Conservation (phyloP, 1,284 basidiomycete genomes). For the Apiotrichum gracile region DNA sequence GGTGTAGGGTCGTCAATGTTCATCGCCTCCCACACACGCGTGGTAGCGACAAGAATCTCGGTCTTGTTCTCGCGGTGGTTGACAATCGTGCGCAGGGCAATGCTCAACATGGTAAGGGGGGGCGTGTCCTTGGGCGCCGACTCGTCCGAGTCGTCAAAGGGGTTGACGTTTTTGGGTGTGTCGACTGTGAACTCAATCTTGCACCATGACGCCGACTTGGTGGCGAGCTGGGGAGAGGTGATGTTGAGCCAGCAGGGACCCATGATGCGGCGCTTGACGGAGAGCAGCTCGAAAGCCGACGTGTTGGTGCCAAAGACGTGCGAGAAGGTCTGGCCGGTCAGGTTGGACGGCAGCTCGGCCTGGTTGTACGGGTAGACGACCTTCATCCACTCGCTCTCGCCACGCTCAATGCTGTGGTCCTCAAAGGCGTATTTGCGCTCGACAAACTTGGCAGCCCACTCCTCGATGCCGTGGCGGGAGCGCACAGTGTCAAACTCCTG, state of each 20-base stretch:
- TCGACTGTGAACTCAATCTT: slow-evolving; percentile 83
- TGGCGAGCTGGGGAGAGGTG: slow-evolving; percentile 63
- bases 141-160: slow-evolving; percentile 67
- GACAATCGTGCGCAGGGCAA: slow-evolving; percentile 84
- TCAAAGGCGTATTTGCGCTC: slow-evolving; percentile 91
- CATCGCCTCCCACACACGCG: slow-evolving; percentile 82
- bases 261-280: slow-evolving; percentile 95
- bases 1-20: slow-evolving; percentile 84
- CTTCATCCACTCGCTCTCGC: slow-evolving; percentile 84
- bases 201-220: slow-evolving; percentile 87
- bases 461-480: slow-evolving; percentile 66
- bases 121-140: slow-evolving; percentile 75
- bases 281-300: slow-evolving; percentile 88
- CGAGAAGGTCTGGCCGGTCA: slow-evolving; percentile 76
- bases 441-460: slow-evolving; percentile 76
- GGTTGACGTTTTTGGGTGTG: slow-evolving; percentile 82
- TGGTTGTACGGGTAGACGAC: slow-evolving; percentile 78
- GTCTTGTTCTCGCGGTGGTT: slow-evolving; percentile 91
- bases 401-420: slow-evolving; percentile 70
- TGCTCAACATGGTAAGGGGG: slow-evolving; percentile 83
- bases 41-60: slow-evolving; percentile 81
- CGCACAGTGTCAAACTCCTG: slow-evolving; percentile 78
- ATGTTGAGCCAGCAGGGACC: slow-evolving; percentile 96
- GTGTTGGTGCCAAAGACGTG: slow-evolving; percentile 91
- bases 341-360: slow-evolving; percentile 62